Conservation (phyloP, 1,284 basidiomycete species). For the Microbotryum intermedium region DNA sequence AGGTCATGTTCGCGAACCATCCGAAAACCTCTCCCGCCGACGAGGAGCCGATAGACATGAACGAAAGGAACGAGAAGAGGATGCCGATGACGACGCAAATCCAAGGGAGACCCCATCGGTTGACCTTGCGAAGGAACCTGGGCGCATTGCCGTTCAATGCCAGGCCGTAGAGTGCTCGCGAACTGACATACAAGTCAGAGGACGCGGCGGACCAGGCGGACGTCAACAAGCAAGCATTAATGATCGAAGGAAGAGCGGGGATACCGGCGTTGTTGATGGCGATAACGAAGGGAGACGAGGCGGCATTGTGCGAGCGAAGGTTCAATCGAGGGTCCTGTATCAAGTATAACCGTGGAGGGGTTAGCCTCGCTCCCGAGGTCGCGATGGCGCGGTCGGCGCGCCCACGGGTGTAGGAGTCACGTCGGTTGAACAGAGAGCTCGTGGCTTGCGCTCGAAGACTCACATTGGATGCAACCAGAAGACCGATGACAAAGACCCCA, state of each 20-base stretch:
- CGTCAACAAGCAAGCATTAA: slow-evolving; percentile 44
- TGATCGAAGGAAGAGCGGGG: slow-evolving; percentile 33
- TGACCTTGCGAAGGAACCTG: slow-evolving; percentile 54
- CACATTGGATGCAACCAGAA: slow-evolving; percentile 43
- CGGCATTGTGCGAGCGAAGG: slow-evolving; percentile 38
- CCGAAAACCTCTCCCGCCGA: slow-evolving; percentile 20
- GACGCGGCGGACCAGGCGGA: slow-evolving; percentile 52
- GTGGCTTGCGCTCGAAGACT: too few relatives aligned
- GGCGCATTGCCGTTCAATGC: slow-evolving; percentile 45
- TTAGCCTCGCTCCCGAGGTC: too few relatives aligned
- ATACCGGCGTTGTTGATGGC: slow-evolving; percentile 32
- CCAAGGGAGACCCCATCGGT: slow-evolving; percentile 64
- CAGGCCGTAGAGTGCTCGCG: slow-evolving; percentile 49
- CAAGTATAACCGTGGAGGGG: too few relatives aligned
- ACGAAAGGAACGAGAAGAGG: slow-evolving; percentile 63
- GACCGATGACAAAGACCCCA: slow-evolving; percentile 34
- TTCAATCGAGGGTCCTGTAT: slow-evolving; percentile 54
- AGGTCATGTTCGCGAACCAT: slow-evolving; percentile 18
- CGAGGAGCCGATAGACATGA: slow-evolving; percentile 42
- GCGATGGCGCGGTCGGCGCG: too few relatives aligned
- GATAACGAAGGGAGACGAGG: slow-evolving; percentile 33
- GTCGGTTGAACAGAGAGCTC: too few relatives aligned
- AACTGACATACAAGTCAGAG: slow-evolving; percentile 49
- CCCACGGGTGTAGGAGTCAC: too few relatives aligned
- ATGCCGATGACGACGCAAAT: slow-evolving; percentile 59